These are phyloP conservation scores for Hanseniaspora uvarum DNA, from an alignment of 1,139 yeast species.

Conservation along the genomic window DNA sequence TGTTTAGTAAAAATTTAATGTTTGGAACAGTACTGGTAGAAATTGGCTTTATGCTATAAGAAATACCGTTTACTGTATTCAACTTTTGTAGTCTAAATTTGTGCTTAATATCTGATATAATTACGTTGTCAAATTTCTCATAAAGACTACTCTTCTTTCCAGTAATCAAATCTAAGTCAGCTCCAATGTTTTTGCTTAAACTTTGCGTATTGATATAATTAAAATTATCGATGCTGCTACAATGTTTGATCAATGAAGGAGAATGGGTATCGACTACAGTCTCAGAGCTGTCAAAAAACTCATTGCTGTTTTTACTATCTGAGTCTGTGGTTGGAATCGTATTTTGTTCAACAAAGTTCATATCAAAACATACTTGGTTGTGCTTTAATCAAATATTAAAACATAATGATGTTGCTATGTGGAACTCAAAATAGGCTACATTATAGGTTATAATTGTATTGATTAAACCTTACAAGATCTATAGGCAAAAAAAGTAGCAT, in stretches of 20 bases:
- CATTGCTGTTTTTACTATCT: not conserved
- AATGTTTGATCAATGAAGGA: not conserved
- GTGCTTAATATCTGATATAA: not conserved
- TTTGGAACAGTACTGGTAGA: not conserved
- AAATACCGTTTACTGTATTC: not conserved
- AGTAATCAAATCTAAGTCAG: too few species aligned
- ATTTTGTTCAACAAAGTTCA: too few species aligned
- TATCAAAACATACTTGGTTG: too few species aligned
- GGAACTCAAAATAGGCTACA: too few species aligned
- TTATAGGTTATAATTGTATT: too few species aligned
- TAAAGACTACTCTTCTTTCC: not conserved
- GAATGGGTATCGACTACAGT: not conserved
- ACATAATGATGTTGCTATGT: too few species aligned
- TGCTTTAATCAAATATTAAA: too few species aligned
- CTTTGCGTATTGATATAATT: too few species aligned
- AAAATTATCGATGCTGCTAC: too few species aligned
- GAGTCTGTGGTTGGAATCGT: not conserved
- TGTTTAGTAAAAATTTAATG: not conserved
- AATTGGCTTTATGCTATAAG: not conserved
- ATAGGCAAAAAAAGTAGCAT: not conserved
- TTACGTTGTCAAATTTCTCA: not conserved
- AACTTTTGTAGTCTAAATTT: not conserved
- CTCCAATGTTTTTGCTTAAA: too few species aligned
- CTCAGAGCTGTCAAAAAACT: not conserved
- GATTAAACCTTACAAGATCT: not conserved